These are phyloP conservation scores for Colletotrichum godetiae DNA, from an alignment of 2,329 filamentous ascomycete genomes.

Conservation along the genomic window DNA sequence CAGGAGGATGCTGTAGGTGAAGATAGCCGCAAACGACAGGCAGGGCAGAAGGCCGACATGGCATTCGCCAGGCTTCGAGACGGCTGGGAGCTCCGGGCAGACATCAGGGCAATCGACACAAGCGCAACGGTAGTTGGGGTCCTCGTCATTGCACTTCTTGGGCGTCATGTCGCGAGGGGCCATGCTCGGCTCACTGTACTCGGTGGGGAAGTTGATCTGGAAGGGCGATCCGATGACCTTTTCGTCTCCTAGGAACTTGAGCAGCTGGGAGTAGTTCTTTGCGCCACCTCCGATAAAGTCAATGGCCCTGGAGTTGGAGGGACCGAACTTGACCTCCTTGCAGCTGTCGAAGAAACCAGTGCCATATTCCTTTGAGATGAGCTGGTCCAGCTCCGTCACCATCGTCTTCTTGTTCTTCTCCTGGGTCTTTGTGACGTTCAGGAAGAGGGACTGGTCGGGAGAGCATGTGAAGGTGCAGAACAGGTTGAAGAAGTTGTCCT, in stretches of 20 bases:
- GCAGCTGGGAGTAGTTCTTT: constrained; percentile 85
- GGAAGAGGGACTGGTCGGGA: constrained; percentile 92
- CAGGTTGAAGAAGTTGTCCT: constrained; percentile 97
- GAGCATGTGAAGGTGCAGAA: constrained; percentile 99
- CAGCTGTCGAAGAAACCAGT: constrained; percentile 95
- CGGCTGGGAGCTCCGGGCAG: constrained; percentile 83
- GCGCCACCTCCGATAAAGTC: constrained; percentile 95
- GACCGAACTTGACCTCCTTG: constrained; percentile 98
- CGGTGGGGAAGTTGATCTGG: constrained; percentile 90
- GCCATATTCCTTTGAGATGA: constrained; percentile 87
- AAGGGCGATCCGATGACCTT: constrained; percentile 93
- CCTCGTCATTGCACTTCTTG: constrained; percentile 90
- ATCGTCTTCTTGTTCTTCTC: constrained; percentile 65
- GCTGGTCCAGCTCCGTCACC: constrained; percentile 90
- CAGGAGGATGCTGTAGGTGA: constrained; percentile 84
- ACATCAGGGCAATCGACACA: constrained; percentile 92
- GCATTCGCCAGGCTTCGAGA: constrained; percentile 78
- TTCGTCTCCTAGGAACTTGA: constrained; percentile 94
- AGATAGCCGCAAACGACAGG: constrained; percentile 90
- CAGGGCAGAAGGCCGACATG: constrained; percentile 91
- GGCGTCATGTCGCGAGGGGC: constrained; percentile 75
- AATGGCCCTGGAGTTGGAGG: constrained; percentile 93
- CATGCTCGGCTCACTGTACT: constrained; percentile 77
- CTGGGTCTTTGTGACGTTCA: constrained; percentile 86
- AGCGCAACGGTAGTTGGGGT: constrained; percentile 87